Conservation (phyloP, 2,329 filamentous ascomycete genomes). For the Volutella citrinella region DNA sequence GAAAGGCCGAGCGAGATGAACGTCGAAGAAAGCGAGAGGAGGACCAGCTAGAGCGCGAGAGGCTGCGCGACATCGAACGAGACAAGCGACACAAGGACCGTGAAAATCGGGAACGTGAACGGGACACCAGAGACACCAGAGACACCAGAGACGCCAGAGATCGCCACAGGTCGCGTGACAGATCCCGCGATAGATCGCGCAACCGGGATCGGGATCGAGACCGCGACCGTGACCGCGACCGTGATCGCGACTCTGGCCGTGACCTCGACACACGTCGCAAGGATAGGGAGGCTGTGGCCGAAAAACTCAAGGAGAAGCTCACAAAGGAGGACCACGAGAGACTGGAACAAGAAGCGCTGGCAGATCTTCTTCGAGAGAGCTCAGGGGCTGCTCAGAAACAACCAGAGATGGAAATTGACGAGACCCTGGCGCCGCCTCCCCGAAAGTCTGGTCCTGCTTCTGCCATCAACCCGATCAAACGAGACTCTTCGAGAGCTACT, state of each 20-base stretch:
- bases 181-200: constrained; percentile 27
- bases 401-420: constrained; percentile 55
- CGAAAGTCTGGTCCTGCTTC: constrained; percentile 51
- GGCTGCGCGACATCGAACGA: constrained; percentile 37
- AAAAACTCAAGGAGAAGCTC: constrained; percentile 50
- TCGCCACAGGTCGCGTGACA: constrained; percentile 26
- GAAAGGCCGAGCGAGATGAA: constrained; percentile 49
- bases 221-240: constrained; percentile 25
- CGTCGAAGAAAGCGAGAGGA: constrained; percentile 49
- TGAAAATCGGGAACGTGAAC: constrained; percentile 36
- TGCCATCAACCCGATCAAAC: constrained; percentile 55
- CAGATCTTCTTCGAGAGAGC: constrained; percentile 58
- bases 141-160: too few relatives aligned
- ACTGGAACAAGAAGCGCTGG: constrained; percentile 56
- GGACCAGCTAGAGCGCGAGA: constrained; percentile 54
- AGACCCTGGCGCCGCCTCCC: constrained; percentile 54
- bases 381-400: constrained; percentile 46
- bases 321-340: constrained; percentile 57
- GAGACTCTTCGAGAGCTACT: constrained; percentile 41
- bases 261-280: constrained; percentile 30
- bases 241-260: constrained; percentile 27
- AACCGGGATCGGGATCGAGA: constrained; percentile 29
- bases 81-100: constrained; percentile 39
- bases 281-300: constrained; percentile 38
- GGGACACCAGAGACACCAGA: constrained; percentile 33